Base-by-base conservation (phyloP, 164 flowering plant genomes). In the Macadamia integrifolia region DNA sequence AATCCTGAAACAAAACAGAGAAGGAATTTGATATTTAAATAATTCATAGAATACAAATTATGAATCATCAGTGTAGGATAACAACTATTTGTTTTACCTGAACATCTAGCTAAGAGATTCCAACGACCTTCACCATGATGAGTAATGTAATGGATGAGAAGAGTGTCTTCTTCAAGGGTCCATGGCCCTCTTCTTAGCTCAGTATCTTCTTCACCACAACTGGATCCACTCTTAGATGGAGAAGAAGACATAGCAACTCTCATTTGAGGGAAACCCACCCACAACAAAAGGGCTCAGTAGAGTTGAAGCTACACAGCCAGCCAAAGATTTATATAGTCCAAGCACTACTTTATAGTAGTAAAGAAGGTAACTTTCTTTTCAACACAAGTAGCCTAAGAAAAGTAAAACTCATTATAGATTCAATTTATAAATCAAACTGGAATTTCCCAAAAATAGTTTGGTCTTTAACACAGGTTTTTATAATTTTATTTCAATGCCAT, bases 121-220 rank as follows among this genome's bases (percentile, higher is more conserved):
- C 97, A 91, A 8, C 91, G 85, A 12, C 94, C 92, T 76, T 91
- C 94, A 7, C 97, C 90, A 58, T 85, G 85, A 64, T 43, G 69
- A 60, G 86, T 70, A 62, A 88, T 84, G 81, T 78, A 84, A 44
- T 82, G 83, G 42, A 78, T 77, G 56, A 88, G 86, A 44, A 84
- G 76, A 64, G 72, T 77, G 74, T 92, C 98, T 79, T 92, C 98
- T 43, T 92, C 94, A 42, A 81, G 78, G 31, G 98, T 90, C 98
- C 98, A 92, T 61, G 96, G 94, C n/a, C 98, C 98, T 82, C 87
- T 86, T 66, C 98, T 81, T 6, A 92, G 78, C 62, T 87, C 91
- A 31, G 1, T 50, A n/a, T 67, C 80, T 63, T 82, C 85, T 72
- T 84, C 84, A 58, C 67, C 78, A 32, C 70, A 42, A 18, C 58